These are phyloP conservation scores for Mantamonas sphyraenae DNA, from an alignment of 78 protist species.

Conservation along the genomic window DNA sequence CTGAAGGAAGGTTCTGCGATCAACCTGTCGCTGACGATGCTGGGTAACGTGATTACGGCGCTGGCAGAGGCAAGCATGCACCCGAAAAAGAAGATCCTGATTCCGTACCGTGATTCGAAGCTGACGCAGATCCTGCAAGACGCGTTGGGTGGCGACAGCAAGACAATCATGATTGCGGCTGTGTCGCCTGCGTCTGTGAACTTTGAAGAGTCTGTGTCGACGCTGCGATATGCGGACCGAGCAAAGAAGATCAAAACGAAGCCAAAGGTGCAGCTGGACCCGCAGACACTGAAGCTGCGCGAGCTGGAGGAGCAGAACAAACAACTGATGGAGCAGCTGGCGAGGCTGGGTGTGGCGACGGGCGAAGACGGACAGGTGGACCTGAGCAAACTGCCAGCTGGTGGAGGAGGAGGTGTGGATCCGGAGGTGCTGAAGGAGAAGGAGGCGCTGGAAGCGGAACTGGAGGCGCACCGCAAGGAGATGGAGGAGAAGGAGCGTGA, in stretches of 20 bases:
- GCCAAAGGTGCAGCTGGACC: constrained; percentile 12
- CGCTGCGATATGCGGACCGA: constrained; percentile 72
- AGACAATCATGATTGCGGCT: constrained; percentile 68
- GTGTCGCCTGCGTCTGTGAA: constrained; percentile 55
- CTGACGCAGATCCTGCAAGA: constrained; percentile 65
- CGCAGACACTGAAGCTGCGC: not conserved
- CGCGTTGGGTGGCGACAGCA: constrained; percentile 50
- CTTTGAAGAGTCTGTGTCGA: constrained; percentile 76
- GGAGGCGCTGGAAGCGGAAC: too few species aligned
- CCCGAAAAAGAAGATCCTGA: constrained; percentile 38
- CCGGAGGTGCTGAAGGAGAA: too few species aligned
- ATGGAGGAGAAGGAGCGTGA: not conserved
- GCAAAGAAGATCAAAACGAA: constrained; percentile 38
- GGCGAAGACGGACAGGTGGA: not conserved
- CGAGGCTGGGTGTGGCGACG: constrained; percentile 1
- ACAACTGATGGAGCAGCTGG: constrained; percentile 40
- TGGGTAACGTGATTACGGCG: constrained; percentile 46
- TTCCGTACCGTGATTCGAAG: constrained; percentile 89
- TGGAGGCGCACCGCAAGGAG: not conserved
- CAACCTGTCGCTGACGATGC: constrained; percentile 47
- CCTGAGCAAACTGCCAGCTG: too few species aligned
- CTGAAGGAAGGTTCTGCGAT: constrained; percentile 46
- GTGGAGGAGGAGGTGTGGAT: too few species aligned
- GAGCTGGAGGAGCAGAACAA: not conserved
- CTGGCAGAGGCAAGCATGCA: constrained; percentile 27